Evolutionary conservation across 495 filamentous ascomycete genomes (phyloP).

Genomic region (Penicillium robsamsonii): DNA sequence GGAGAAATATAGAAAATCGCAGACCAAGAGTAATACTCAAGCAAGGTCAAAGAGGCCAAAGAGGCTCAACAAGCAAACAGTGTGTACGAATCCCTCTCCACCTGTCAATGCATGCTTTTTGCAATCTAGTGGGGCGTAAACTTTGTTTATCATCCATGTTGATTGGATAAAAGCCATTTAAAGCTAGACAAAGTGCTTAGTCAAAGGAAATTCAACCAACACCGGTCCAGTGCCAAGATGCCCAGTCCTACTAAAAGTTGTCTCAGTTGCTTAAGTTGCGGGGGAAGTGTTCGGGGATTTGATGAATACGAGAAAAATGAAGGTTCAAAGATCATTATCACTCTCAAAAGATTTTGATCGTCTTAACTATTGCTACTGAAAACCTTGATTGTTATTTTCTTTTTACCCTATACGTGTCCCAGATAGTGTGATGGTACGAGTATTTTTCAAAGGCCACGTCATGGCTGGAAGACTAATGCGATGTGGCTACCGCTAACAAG

Average conservation of each 20-base stretch:
- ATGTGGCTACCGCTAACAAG: not conserved
- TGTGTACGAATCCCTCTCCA: slow-evolving; percentile 7
- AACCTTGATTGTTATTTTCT: not conserved
- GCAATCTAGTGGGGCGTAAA: not conserved
- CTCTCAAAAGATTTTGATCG: not conserved
- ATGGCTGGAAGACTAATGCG: not conserved
- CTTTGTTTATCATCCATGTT: not conserved
- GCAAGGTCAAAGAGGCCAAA: not conserved
- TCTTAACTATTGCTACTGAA: not conserved
- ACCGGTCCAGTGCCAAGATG: slow-evolving; percentile 5
- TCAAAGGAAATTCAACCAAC: not conserved
- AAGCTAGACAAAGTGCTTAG: slow-evolving; percentile 1
- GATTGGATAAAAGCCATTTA: slow-evolving; percentile 1
- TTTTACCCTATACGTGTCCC: not conserved
- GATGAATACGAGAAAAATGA: not conserved
- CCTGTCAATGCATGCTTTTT: not conserved
- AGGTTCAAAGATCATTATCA: not conserved
- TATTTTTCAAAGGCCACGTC: slow-evolving; percentile 4
- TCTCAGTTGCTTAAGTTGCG: not conserved
- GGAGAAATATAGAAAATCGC: not conserved
- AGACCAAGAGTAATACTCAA: not conserved
- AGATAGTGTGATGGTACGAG: not conserved
- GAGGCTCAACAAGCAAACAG: not conserved
- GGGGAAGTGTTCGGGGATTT: not conserved
- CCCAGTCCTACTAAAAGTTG: not conserved